Conservation (phyloP, 2,329 filamentous ascomycete genomes). For the Lecanicillium sp. region DNA sequence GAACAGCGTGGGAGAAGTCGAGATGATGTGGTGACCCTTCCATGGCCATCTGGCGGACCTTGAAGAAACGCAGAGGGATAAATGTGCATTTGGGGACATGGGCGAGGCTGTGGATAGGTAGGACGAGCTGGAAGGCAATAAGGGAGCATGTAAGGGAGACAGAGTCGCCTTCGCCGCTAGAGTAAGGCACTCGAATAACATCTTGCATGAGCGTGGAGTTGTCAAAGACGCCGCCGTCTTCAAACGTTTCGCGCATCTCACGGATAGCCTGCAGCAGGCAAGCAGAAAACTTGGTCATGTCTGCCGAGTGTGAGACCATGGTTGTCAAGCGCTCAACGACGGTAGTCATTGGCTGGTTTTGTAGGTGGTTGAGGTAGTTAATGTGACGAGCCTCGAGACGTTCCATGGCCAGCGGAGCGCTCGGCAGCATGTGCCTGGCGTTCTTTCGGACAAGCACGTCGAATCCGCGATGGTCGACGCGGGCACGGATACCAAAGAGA, state of each 20-base stretch:
- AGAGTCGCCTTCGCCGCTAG: slow-evolving; percentile 11
- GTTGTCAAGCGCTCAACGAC: slow-evolving; percentile 13
- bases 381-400: slow-evolving; percentile 46
- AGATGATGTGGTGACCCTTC: slow-evolving; percentile 44
- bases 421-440: slow-evolving; percentile 52
- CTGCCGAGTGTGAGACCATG: neutral
- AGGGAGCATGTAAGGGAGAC: slow-evolving; percentile 18
- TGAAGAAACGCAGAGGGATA: slow-evolving; percentile 56
- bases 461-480: slow-evolving; percentile 46
- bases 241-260: slow-evolving; percentile 27
- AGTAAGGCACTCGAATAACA: slow-evolving; percentile 33
- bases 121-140: slow-evolving; percentile 51
- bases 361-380: slow-evolving; percentile 43
- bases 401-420: slow-evolving; percentile 43
- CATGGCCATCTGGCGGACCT: slow-evolving; percentile 55
- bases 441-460: slow-evolving; percentile 53
- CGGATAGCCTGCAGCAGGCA: slow-evolving; percentile 35
- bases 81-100: slow-evolving; percentile 46
- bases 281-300: slow-evolving; percentile 28
- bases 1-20: slow-evolving; percentile 50
- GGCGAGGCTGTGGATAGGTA: slow-evolving; percentile 50
- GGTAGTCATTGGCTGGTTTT: slow-evolving; percentile 30
- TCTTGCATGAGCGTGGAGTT: slow-evolving; percentile 36
- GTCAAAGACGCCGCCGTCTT: slow-evolving; percentile 36
- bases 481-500: slow-evolving; percentile 48